Evolutionary conservation across 225 moss, liverwort and hornwort genomes (phyloP), one percentile per base, ranked within the genome.

Genomic region (Sphagnum tenellum): DNA sequence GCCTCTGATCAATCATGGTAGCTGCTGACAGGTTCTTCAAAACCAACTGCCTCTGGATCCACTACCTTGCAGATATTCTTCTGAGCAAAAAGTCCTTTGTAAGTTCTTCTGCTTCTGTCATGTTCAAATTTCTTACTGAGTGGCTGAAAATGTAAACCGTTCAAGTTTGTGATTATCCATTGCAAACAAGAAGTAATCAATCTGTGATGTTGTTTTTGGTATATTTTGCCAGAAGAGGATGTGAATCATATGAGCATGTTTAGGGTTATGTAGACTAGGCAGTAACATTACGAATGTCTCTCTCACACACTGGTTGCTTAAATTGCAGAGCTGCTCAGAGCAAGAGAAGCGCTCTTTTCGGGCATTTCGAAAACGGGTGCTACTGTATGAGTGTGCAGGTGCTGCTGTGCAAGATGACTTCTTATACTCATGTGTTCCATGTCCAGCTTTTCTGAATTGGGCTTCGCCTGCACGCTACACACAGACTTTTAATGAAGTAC

Each of bases 41-140:
- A 78, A 98, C 98, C 62, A 98, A 98, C 75, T 87, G 87, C 71
- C 70, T 83, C 45, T 98, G 98, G 98, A 84, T 98, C 69, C 90
- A 93, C 62, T 98, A 98, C 64, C 67, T 98, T 58, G 83, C 86
- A 49, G 87, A 89, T 68, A 71, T 86, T 64, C 80, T 98, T 51
- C 73, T 93, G 48, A 90, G 56, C 55, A 93, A 86, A 50, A 98
- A 98, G 55, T 78, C 81, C 50, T 88, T 81, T 66, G 98, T 93
- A 81, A 84, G 90, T 77, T 53, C 67, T 2, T 57, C 57, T 47
- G n/a, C 57, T 47, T n/a, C 50, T 46, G 51, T 66, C 8, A 50
- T 2, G 45, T 44, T 48, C 48, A 55, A 49, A 5, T 3, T 44
- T 48, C 8, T 8, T 1, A 7, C 49, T 48, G 12, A 29, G 4